Conservation (phyloP, 805 yeast species). For the Kuraishia hungarica region DNA sequence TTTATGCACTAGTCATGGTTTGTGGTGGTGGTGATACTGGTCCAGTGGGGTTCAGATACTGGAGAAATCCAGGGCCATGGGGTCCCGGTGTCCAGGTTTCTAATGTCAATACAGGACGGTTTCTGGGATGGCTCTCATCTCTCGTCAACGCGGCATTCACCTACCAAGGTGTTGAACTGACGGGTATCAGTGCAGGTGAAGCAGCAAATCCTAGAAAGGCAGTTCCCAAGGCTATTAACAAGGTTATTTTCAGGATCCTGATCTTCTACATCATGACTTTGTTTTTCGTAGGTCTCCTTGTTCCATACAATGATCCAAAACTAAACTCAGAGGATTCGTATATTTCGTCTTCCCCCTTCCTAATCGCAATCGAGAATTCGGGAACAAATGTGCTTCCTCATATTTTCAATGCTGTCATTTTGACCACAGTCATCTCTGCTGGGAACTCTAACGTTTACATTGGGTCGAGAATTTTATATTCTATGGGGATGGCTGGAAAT, state of each 20-base stretch:
- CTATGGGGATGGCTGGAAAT: conserved; percentile 49
- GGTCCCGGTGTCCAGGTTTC: conserved; percentile 52
- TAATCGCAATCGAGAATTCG: conserved; percentile 60
- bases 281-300: conserved; percentile 61
- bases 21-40: conserved; percentile 66
- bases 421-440: conserved; percentile 65
- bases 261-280: conserved; percentile 58
- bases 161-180: conserved; percentile 71
- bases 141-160: conserved; percentile 72
- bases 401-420: conserved; percentile 64
- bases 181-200: conserved; percentile 73
- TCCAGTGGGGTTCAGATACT: conserved; percentile 71
- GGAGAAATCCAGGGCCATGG: conserved; percentile 77
- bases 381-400: conserved; percentile 61
- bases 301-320: conserved; percentile 59
- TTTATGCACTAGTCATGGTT: conserved; percentile 62
- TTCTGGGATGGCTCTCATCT: conserved; percentile 63
- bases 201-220: conserved; percentile 59
- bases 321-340: conserved; percentile 27
- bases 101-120: conserved; percentile 43
- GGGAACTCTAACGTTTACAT: conserved; percentile 71
- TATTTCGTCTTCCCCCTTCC: conserved; percentile 58
- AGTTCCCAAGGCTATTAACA: conserved; percentile 65
- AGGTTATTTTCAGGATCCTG: conserved; percentile 57
- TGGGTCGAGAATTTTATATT: conserved; percentile 60